These are phyloP conservation scores for Zygotorulaspora florentina DNA, from an alignment of 805 yeast species.

Conservation along the genomic window DNA sequence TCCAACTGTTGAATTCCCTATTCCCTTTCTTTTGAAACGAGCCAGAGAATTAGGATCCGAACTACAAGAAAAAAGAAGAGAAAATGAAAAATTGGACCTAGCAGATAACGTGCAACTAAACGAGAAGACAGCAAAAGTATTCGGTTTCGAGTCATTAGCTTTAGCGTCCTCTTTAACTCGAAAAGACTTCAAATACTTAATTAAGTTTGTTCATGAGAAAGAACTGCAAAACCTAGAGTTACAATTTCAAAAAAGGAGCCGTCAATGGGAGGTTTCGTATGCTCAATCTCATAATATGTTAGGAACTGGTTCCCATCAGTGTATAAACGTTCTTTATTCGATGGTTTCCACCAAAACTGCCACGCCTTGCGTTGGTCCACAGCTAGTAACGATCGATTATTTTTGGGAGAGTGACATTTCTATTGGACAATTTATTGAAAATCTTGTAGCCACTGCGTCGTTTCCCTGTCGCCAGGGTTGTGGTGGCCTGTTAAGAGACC, in stretches of 20 bases:
- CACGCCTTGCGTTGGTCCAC: slow-evolving; percentile 92
- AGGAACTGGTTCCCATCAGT: slow-evolving; percentile 73
- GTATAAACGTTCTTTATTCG: slow-evolving; percentile 71
- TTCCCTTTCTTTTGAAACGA: slow-evolving; percentile 58
- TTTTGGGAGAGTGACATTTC: slow-evolving; percentile 90
- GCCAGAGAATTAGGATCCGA: slow-evolving; percentile 50
- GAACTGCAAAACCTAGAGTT: slow-evolving; percentile 32
- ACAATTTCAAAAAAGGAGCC: slow-evolving; percentile 33
- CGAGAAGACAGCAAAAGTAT: slow-evolving; percentile 9
- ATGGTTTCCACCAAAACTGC: slow-evolving; percentile 79
- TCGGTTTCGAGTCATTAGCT: slow-evolving; percentile 19
- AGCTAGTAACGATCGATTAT: slow-evolving; percentile 73
- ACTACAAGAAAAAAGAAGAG: slow-evolving; percentile 27
- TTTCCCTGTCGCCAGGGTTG: slow-evolving; percentile 78
- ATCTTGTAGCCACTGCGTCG: slow-evolving; percentile 61
- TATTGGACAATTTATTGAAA: slow-evolving; percentile 84
- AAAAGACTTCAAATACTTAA: slow-evolving; percentile 33
- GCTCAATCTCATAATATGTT: slow-evolving; percentile 51
- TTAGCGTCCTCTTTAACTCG: slow-evolving; percentile 31
- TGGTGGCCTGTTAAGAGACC: slow-evolving; percentile 64
- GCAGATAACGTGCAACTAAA: slow-evolving; percentile 2
- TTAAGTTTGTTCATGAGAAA: slow-evolving; percentile 32
- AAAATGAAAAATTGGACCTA: slow-evolving; percentile 26
- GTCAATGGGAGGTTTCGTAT: slow-evolving; percentile 68
- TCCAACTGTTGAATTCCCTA: slow-evolving; percentile 71